Percentiles rank a stretch among this genome's conserved stretches.
These are phyloP conservation scores for Calamus simplicifolius DNA, from an alignment of 176 grass and related monocot species.

Conservation along the genomic window DNA sequence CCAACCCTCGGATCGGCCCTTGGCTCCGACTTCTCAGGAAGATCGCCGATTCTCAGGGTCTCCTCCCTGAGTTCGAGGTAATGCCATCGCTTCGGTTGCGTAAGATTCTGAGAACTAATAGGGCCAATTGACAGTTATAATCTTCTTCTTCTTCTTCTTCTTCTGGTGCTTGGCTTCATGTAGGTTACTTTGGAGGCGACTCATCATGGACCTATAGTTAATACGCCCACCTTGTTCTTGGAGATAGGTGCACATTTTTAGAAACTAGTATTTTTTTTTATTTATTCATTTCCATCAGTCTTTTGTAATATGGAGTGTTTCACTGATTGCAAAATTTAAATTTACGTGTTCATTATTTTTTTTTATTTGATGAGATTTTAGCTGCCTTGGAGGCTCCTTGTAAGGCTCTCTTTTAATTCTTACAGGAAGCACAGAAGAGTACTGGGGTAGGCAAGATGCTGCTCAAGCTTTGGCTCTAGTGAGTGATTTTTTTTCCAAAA, in stretches of 20 bases:
- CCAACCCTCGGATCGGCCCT: slow-evolving; percentile 73
- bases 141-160: neutral
- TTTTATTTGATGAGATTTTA: too few relatives aligned
- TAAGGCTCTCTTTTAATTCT: slow-evolving; percentile 15
- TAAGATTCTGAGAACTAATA: too few relatives aligned
- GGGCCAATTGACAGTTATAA: too few relatives aligned
- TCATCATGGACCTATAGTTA: slow-evolving; percentile 84
- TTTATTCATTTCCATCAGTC: too few relatives aligned
- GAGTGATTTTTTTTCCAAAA: slow-evolving; percentile 2
- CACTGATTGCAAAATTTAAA: too few relatives aligned
- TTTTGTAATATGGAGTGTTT: too few relatives aligned
- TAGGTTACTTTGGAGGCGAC: slow-evolving; percentile 92
- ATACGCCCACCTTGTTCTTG: slow-evolving; percentile 75
- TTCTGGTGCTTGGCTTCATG: neutral
- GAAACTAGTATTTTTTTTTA: too few relatives aligned
- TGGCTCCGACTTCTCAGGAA: slow-evolving; percentile 74
- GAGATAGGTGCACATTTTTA: slow-evolving; percentile 41
- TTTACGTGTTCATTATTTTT: too few relatives aligned
- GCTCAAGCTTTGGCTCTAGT: slow-evolving; percentile 82
- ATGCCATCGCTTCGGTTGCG: too few relatives aligned
- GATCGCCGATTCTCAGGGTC: slow-evolving; percentile 52
- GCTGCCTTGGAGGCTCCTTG: neutral
- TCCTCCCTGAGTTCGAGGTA: slow-evolving; percentile 94
- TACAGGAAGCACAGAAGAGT: slow-evolving; percentile 80
- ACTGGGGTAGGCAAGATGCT: slow-evolving; percentile 89